Evolutionary conservation across 2,329 filamentous ascomycete species (phyloP), one percentile per base, ranked within the genome.

Genomic region (Ascocoryne sarcoides): DNA sequence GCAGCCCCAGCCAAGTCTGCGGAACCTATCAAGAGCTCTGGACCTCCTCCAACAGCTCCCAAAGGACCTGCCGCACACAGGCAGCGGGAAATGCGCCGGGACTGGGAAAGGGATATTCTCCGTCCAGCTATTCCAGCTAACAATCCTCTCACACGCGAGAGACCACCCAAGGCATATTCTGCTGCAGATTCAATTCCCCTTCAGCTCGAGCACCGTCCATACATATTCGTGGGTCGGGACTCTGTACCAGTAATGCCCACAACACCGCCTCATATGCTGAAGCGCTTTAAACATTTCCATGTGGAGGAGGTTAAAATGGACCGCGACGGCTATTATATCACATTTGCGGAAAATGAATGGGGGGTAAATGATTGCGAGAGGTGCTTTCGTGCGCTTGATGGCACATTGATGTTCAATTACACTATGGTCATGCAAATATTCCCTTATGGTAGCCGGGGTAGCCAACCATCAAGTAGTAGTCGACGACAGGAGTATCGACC

Each of bases 361-460:
- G 90, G 90, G 2, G 81, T 88, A 53, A 71, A 80, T 40, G 88
- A 95, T 62, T 82, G 87, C 1, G 81, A 85, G 51, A 74, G 84
- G 46, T 95, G 89, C 59, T 89, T 78, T 60, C 72, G 76, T 39
- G 75, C 80, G 37, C 88, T 84, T 50, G 81, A 95, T 59, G 82
- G 84, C 59, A 82, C 82, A 32, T 75, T 84, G 4, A 76, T 98
- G 48, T 98, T 98, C 66, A 95, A 84, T 1, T 96, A 96, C 53
- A 73, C 75, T 45, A 90, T 98, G 84, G 76, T 79, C 32, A 94
- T 98, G 87, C 83, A 90, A 58, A 79, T 87, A 41, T 82, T 83
- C 49, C 38, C 46, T 10, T 54, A 48, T 28, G 58, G 58, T 5
- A 57, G 46, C 9, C 47, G 42, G 20, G 53, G 48, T 7, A 37